Percentiles rank a stretch among this genome's conserved stretches.
These are phyloP conservation scores for Apium graveolens DNA, from an alignment of 129 eudicot genomes.

Conservation along the genomic window DNA sequence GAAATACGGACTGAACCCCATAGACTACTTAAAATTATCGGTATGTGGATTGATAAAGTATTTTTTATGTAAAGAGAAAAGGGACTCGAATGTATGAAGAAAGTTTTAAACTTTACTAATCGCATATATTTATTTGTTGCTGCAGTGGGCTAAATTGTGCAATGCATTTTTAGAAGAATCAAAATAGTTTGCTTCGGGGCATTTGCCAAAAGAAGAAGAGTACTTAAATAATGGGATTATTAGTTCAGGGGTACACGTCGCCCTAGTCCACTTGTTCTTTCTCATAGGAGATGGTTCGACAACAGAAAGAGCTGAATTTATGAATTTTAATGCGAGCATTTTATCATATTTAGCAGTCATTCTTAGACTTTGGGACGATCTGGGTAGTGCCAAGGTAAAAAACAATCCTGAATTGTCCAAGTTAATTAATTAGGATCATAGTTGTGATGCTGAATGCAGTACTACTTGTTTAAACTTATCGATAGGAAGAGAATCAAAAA, in stretches of 20 bases:
- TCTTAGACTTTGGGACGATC: conserved; percentile 2
- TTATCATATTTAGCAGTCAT: not conserved
- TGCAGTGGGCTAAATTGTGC: not conserved
- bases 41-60: not conserved
- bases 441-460: not conserved
- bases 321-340: not conserved
- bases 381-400: conserved; percentile 12
- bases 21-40: not conserved
- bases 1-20: not conserved
- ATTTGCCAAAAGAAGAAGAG: not conserved
- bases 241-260: conserved; percentile 7
- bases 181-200: conserved; percentile 3
- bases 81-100: not conserved
- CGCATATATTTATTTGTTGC: not conserved
- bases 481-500: not conserved
- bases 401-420: not conserved
- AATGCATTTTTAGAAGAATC: conserved; percentile 7
- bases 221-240: conserved; percentile 4
- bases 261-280: conserved; percentile 1
- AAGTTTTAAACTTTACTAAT: not conserved
- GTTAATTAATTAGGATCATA: not conserved
- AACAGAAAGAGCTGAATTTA: not conserved
- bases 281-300: conserved; percentile 6
- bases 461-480: not conserved
- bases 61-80: not conserved